Percentiles rank a stretch among this genome's conserved stretches.
phyloP scores from a whole-genome alignment of 192 early-diverging fungal species.

The Haplosporangium gracile region DNA sequence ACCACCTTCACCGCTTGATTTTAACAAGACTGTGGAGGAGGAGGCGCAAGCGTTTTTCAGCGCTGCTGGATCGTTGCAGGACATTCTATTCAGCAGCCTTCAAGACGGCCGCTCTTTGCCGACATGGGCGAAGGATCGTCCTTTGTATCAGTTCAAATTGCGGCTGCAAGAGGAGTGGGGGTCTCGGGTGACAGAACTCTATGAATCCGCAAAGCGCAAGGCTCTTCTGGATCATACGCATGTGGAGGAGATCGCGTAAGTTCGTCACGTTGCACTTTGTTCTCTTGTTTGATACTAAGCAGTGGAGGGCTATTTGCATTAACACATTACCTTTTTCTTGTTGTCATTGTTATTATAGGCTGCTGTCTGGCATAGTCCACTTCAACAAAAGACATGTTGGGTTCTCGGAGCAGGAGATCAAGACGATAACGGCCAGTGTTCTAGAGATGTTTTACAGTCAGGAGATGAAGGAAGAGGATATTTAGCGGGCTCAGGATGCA shows the following conservation, averaged over 20 bases:
- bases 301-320: background rate
- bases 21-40: background rate
- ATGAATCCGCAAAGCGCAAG: conserved; percentile 1
- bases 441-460: conserved; percentile 18
- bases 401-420: conserved; percentile 11
- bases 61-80: background rate
- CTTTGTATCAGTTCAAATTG: background rate
- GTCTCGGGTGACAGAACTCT: background rate
- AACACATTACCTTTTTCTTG: background rate
- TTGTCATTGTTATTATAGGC: background rate
- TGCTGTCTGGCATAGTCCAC: conserved; percentile 24
- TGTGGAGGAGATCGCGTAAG: conserved; percentile 25
- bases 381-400: conserved; percentile 20
- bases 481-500: conserved; percentile 18
- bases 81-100: background rate
- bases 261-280: background rate
- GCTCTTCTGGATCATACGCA: conserved; percentile 14
- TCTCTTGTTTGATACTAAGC: background rate
- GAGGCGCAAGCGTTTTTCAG: background rate
- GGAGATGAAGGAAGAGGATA: conserved; percentile 20
- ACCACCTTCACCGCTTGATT: background rate
- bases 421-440: background rate
- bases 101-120: background rate
- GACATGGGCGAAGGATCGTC: conserved; percentile 2
- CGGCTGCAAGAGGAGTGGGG: background rate